phyloP scores from a whole-genome alignment of 2,329 filamentous ascomycete genomes.

The Juglanconis oblonga region DNA sequence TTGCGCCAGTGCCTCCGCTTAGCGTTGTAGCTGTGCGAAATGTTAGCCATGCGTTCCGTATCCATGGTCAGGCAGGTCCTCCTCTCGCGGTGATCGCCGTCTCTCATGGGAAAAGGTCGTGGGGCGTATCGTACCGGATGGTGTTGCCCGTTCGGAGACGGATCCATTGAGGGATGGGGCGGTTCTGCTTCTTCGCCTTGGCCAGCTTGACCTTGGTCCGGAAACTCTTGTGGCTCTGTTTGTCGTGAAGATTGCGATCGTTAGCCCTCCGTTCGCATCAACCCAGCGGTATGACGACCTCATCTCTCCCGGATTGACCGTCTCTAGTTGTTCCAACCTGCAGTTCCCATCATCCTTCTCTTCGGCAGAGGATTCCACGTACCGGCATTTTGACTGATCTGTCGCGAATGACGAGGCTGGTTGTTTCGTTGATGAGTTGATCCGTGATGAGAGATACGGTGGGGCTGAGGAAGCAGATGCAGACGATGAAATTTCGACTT shows the following conservation, averaged over 20 bases:
- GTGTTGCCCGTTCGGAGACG: conserved; percentile 97
- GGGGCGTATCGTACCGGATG: conserved; percentile 75
- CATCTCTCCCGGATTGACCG: not conserved
- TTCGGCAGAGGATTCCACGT: conserved; percentile 23
- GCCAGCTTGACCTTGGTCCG: conserved; percentile 99
- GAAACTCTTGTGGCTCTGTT: conserved; percentile 99
- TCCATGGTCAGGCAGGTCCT: not conserved
- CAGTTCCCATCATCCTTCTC: not conserved
- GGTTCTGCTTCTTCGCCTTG: conserved; percentile 99
- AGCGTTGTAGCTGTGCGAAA: conserved; percentile 85
- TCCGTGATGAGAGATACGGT: conserved; percentile 22
- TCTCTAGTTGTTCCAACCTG: not conserved
- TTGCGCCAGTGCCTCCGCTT: conserved; percentile 99
- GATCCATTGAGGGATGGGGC: conserved; percentile 99
- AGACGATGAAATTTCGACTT: conserved; percentile 3
- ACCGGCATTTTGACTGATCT: conserved; percentile 39
- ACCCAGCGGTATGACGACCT: not conserved
- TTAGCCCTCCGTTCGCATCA: conserved; percentile 15
- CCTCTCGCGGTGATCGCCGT: not conserved
- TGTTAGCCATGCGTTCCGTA: conserved; percentile 7
- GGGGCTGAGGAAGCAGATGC: conserved; percentile 15
- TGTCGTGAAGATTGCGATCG: conserved; percentile 14
- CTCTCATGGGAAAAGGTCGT: not conserved
- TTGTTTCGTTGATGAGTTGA: conserved; percentile 18
- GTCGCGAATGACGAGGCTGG: conserved; percentile 28